Percentiles rank a stretch among this genome's conserved stretches.
Evolutionary conservation across 352 stramenopile genomes (phyloP).

Genomic region (Pythium sp.): DNA sequence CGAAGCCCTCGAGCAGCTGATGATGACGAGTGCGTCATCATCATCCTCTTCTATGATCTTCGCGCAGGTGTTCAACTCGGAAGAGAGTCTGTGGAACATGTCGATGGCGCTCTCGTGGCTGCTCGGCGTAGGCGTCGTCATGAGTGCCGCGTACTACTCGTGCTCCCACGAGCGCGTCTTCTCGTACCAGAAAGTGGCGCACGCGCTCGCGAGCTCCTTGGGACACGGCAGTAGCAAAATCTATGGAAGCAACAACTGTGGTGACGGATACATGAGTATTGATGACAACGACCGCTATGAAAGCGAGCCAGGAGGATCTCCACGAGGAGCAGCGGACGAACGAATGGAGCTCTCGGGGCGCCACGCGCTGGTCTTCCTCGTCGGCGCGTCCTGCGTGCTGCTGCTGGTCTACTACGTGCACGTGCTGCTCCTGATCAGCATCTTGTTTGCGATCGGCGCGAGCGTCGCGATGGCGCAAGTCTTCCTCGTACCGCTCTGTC

Average conservation of each 20-base stretch:
- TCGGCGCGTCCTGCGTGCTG: conserved; percentile 50
- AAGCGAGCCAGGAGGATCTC: background rate
- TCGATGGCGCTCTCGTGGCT: conserved; percentile 67
- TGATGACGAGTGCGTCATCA: conserved; percentile 11
- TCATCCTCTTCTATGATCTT: conserved; percentile 3
- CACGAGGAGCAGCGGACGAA: conserved; percentile 8
- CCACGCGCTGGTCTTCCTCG: conserved; percentile 55
- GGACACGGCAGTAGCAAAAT: background rate
- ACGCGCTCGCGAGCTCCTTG: conserved; percentile 11
- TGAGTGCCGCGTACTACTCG: conserved; percentile 48
- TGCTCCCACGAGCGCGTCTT: conserved; percentile 45
- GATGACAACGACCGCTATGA: conserved; percentile 20
- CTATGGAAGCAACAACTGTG: conserved; percentile 13
- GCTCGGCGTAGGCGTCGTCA: conserved; percentile 46
- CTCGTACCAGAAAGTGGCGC: conserved; percentile 49
- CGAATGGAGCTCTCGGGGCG: conserved; percentile 43
- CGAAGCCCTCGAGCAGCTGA: conserved; percentile 25
- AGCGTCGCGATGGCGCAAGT: conserved; percentile 48
- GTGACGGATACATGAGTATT: conserved; percentile 28
- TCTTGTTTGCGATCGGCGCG: conserved; percentile 52
- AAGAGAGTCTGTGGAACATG: conserved; percentile 61
- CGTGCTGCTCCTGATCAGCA: conserved; percentile 46
- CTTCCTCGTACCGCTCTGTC: conserved; percentile 29
- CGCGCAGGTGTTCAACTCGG: conserved; percentile 30
- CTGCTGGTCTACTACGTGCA: conserved; percentile 72